These are phyloP conservation scores for Metschnikowia lochheadii DNA, from an alignment of 805 yeast genomes.

Conservation along the genomic window DNA sequence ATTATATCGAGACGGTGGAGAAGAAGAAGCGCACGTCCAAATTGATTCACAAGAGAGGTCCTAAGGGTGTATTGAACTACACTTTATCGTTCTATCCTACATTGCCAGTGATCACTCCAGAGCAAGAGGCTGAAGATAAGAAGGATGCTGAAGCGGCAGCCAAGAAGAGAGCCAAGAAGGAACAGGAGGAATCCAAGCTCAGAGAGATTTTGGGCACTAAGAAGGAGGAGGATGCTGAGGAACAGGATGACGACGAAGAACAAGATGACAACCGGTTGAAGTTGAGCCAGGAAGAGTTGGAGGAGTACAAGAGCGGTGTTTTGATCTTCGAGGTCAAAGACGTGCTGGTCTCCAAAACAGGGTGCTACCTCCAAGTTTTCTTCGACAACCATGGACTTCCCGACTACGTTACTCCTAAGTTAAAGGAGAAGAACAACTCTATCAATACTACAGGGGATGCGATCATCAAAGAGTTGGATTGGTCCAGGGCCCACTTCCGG, in stretches of 20 bases:
- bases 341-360: constrained; percentile 52
- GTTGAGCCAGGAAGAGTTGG: constrained; percentile 55
- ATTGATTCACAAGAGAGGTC: constrained; percentile 70
- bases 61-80: constrained; percentile 77
- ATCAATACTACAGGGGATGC: constrained; percentile 60
- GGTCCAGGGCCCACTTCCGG: constrained; percentile 63
- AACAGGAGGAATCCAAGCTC: constrained; percentile 24
- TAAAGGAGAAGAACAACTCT: constrained; percentile 39
- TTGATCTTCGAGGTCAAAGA: constrained; percentile 62
- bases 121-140: constrained; percentile 53
- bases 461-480: constrained; percentile 71
- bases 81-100: constrained; percentile 80
- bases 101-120: constrained; percentile 71
- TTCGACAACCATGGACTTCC: constrained; percentile 74
- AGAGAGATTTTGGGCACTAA: constrained; percentile 3
- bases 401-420: constrained; percentile 52
- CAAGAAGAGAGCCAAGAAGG: constrained; percentile 20
- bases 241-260: constrained; percentile 31
- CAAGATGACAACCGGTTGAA: constrained; percentile 33
- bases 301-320: constrained; percentile 68
- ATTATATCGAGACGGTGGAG: constrained; percentile 54
- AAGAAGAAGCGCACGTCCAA: constrained; percentile 55
- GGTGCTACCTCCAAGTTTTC: constrained; percentile 65
- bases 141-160: constrained; percentile 24
- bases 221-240: constrained; percentile 33